Conservation (phyloP, 2,329 filamentous ascomycete species). For the Diaporthe sp. region DNA sequence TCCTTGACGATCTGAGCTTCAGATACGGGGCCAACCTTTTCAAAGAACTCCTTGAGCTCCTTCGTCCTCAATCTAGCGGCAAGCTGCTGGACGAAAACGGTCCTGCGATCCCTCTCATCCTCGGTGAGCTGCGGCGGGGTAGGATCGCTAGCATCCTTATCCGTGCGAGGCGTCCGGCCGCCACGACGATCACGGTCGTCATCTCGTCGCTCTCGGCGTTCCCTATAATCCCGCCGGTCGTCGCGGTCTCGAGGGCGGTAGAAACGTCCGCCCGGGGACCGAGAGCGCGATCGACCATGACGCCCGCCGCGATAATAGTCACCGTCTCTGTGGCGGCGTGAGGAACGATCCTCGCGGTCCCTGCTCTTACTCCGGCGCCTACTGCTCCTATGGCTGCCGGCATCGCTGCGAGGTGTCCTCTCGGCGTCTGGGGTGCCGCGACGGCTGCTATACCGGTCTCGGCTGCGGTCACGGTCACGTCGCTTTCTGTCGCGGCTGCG, state of each 20-base stretch:
- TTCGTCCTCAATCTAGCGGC: conserved; percentile 93
- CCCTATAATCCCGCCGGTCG: conserved; percentile 57
- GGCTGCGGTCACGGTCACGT: conserved; percentile 65
- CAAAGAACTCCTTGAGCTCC: conserved; percentile 94
- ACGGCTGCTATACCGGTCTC: conserved; percentile 62
- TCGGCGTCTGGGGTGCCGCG: conserved; percentile 73
- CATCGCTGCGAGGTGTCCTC: conserved; percentile 80
- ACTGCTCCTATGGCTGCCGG: conserved; percentile 86
- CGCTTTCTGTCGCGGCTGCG: conserved; percentile 67
- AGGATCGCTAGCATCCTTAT: conserved; percentile 68
- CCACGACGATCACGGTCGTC: conserved; percentile 64
- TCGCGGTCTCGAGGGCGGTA: conserved; percentile 67
- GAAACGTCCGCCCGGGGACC: conserved; percentile 73
- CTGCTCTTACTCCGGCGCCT: conserved; percentile 84
- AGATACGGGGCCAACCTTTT: conserved; percentile 93
- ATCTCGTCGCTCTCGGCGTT: conserved; percentile 60
- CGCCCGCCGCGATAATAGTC: conserved; percentile 79
- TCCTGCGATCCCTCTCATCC: conserved; percentile 96
- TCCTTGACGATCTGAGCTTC: conserved; percentile 99
- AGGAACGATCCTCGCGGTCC: conserved; percentile 80
- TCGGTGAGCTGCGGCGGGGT: conserved; percentile 82
- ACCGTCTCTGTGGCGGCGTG: conserved; percentile 80
- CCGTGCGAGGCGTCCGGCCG: conserved; percentile 56
- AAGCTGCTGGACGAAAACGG: conserved; percentile 98
- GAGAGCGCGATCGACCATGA: conserved; percentile 77